A percentile compares a stretch with the other conserved stretches of the same genome.
These are phyloP conservation scores for Fusarium dimerum DNA, from an alignment of 2,329 filamentous ascomycete species.

Conservation along the genomic window DNA sequence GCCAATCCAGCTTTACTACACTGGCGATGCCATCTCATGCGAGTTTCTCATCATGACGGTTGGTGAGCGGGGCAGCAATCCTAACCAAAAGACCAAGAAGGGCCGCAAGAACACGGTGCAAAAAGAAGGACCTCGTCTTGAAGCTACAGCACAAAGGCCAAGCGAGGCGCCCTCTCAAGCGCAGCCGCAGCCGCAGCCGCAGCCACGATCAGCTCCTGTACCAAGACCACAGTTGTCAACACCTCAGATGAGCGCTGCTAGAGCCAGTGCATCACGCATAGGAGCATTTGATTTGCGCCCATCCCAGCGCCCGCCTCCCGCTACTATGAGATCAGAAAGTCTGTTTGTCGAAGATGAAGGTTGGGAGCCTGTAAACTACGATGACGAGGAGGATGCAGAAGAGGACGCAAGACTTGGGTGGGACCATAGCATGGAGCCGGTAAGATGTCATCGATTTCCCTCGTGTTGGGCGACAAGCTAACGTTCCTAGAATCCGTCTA, in stretches of 20 bases:
- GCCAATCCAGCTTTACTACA: slow-evolving; percentile 73
- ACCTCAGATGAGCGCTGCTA: slow-evolving; percentile 36
- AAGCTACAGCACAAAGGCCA: slow-evolving; percentile 48
- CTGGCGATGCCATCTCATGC: slow-evolving; percentile 66
- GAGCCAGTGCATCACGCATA: slow-evolving; percentile 38
- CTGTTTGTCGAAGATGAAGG: slow-evolving; percentile 76
- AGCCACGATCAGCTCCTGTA: slow-evolving; percentile 24
- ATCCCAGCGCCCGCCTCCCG: slow-evolving; percentile 55
- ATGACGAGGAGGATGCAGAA: slow-evolving; percentile 63
- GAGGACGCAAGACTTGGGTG: slow-evolving; percentile 70
- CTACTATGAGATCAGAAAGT: slow-evolving; percentile 64
- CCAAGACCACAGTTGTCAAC: slow-evolving; percentile 33
- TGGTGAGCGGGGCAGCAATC: slow-evolving; percentile 60
- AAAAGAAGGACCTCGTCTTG: slow-evolving; percentile 43
- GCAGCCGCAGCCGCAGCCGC: slow-evolving; percentile 23
- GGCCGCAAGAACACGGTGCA: slow-evolving; percentile 41
- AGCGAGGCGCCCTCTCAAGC: slow-evolving; percentile 41
- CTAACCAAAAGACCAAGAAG: slow-evolving; percentile 50
- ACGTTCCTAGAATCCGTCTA: slow-evolving; percentile 45
- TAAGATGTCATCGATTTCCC: slow-evolving; percentile 39
- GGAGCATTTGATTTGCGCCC: slow-evolving; percentile 49
- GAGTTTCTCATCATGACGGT: slow-evolving; percentile 84
- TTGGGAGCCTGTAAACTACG: slow-evolving; percentile 69
- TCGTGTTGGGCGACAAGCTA: slow-evolving; percentile 20
- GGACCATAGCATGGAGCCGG: slow-evolving; percentile 68